Evolutionary conservation across 495 filamentous ascomycete species (phyloP).

Genomic region (Elaphomyces granulatus): DNA sequence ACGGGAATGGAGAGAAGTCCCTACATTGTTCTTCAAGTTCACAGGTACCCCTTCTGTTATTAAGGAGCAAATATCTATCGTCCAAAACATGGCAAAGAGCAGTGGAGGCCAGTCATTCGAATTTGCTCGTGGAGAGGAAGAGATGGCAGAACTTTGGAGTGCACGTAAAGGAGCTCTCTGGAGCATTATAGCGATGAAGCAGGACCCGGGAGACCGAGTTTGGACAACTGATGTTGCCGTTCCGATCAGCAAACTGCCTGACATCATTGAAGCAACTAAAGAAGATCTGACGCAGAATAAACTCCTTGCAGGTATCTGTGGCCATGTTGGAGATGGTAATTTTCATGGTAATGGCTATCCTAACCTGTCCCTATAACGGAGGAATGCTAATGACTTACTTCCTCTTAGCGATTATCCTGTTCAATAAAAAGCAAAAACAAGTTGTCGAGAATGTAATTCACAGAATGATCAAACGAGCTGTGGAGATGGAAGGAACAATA

Average conservation of each 20-base stretch:
- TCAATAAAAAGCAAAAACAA: conserved; percentile 39
- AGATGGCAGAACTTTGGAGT: conserved; percentile 46
- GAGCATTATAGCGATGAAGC: conserved; percentile 44
- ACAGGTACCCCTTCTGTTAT: conserved; percentile 41
- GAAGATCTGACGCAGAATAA: conserved; percentile 40
- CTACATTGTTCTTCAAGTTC: conserved; percentile 55
- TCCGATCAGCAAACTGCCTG: conserved; percentile 44
- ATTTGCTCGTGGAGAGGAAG: conserved; percentile 40
- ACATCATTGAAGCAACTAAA: conserved; percentile 50
- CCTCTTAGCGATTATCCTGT: conserved; percentile 37
- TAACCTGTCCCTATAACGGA: too few species aligned
- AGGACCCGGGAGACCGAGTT: conserved; percentile 41
- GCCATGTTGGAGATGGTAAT: conserved; percentile 57
- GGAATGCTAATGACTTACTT: neutral
- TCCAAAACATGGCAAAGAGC: conserved; percentile 38
- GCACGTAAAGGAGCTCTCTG: conserved; percentile 47
- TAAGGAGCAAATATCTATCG: conserved; percentile 45
- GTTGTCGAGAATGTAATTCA: conserved; percentile 38
- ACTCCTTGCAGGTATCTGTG: conserved; percentile 44
- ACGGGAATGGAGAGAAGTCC: conserved; percentile 43
- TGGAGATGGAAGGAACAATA: conserved; percentile 50
- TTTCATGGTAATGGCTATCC: conserved; percentile 51
- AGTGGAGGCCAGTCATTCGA: conserved; percentile 40
- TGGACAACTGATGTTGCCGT: conserved; percentile 57
- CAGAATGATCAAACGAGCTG: conserved; percentile 45